Base-by-base conservation (phyloP, 2,329 filamentous ascomycete species). In the Fusarium subtropicale region DNA sequence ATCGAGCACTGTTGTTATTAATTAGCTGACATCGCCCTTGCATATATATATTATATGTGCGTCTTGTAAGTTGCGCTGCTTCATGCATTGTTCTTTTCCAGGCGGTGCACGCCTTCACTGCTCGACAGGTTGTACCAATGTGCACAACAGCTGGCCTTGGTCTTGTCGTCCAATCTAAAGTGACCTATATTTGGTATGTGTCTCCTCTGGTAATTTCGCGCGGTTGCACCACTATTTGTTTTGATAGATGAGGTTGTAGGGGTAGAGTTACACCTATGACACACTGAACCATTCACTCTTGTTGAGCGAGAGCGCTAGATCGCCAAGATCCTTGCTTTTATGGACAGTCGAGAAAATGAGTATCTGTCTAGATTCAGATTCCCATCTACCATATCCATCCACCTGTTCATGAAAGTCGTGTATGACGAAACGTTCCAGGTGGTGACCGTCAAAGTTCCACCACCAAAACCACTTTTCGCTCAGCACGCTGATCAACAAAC, bases 141-240 rank as follows among this genome's bases (percentile, higher is more conserved):
- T 62, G 53, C 42, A 26, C 48, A 20, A 28, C 61, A 45, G 31
- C 38, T 54, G 30, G 42, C 42, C 41, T 56, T 55, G 39, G 36
- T 42, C 44, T 41, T 46, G 41, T 38, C n/a, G 22, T 55, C 30
- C 30, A 54, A 58, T 39, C 30, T 58, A 44, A 22, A 28, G 8
- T 52, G 60, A 46, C 15, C 66, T 69, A 67, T 55, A 58, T 69
- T 67, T 63, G 57, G 66, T 38, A 52, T 22, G 44, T 50, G 26
- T 38, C 51, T 41, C 46, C 47, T 56, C 44, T 42, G 31, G 31
- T 47, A 47, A 68, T 66, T 15, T 60, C 41, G 53, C 53, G n/a
- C 34, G 9, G 51, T 61, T 28, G 33, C 39, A 66, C 65, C 47
- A 53, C 52, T 45, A 47, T 33, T 50, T 46, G 24, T 51, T 58